These are phyloP conservation scores for Heterobasidion occidentale DNA, from an alignment of 1,284 basidiomycete genomes.

Conservation along the genomic window DNA sequence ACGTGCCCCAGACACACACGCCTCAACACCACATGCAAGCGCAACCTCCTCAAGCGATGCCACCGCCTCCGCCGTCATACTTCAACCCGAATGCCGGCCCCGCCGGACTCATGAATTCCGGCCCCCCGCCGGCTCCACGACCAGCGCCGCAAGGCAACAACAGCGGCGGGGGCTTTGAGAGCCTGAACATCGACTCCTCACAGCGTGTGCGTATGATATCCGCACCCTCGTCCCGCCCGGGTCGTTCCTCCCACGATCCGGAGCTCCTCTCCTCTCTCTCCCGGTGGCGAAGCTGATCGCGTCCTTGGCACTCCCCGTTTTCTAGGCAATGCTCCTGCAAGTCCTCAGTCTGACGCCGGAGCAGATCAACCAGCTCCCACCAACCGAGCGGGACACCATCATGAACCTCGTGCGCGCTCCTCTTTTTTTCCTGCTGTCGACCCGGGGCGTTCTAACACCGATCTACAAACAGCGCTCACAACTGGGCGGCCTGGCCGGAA, in stretches of 20 bases:
- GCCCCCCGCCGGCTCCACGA: not conserved
- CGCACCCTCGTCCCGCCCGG: not conserved
- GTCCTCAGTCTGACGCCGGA: slow-evolving; percentile 82
- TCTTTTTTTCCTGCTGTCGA: not conserved
- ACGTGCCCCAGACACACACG: slow-evolving; percentile 19
- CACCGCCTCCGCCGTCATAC: slow-evolving; percentile 9
- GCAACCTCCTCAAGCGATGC: slow-evolving; percentile 15
- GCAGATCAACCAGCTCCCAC: slow-evolving; percentile 82
- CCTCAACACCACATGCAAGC: slow-evolving; percentile 19
- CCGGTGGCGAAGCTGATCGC: not conserved
- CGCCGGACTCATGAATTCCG: not conserved
- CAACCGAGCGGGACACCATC: slow-evolving; percentile 80
- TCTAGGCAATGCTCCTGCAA: slow-evolving; percentile 76
- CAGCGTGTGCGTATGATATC: slow-evolving; percentile 17
- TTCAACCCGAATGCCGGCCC: slow-evolving; percentile 12
- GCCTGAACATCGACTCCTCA: slow-evolving; percentile 13
- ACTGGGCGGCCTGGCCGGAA: slow-evolving; percentile 10
- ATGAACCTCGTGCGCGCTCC: slow-evolving; percentile 57
- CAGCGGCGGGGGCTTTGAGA: not conserved
- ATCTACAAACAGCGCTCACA: slow-evolving; percentile 7
- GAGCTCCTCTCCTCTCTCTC: not conserved
- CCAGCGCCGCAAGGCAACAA: not conserved
- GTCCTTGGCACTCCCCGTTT: not conserved
- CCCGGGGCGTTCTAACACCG: not conserved
- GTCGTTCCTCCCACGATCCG: too few species aligned